Percentiles rank a stretch among this genome's conserved stretches.
These are phyloP conservation scores for Quambalaria eucalypti DNA, from an alignment of 1,284 basidiomycete species.

Conservation along the genomic window DNA sequence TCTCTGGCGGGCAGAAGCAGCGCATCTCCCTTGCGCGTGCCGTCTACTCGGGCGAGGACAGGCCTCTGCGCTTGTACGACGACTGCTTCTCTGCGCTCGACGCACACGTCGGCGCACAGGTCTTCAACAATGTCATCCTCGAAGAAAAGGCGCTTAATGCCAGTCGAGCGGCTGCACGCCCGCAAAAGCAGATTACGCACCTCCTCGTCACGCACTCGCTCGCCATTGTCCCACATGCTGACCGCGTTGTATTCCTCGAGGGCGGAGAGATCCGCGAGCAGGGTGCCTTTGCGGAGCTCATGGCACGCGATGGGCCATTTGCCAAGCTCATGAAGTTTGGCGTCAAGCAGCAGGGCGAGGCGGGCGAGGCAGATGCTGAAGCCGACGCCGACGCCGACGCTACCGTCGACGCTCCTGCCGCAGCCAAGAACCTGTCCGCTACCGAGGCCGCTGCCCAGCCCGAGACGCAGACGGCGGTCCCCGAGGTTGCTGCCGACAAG, in stretches of 20 bases:
- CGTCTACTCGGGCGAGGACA: conserved; percentile 70
- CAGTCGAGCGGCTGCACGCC: background rate
- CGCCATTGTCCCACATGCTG: conserved; percentile 8
- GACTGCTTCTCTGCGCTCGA: conserved; percentile 58
- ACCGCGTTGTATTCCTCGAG: conserved; percentile 15
- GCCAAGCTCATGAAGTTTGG: background rate
- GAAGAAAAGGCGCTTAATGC: conserved; percentile 1
- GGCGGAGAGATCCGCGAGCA: conserved; percentile 40
- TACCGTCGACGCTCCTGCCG: conserved; percentile 34
- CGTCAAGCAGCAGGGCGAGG: conserved; percentile 15
- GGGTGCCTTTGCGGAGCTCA: conserved; percentile 64
- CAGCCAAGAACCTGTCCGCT: conserved; percentile 40
- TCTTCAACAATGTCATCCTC: conserved; percentile 45
- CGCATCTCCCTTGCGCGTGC: conserved; percentile 69
- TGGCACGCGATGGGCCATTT: conserved; percentile 57
- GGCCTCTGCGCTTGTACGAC: conserved; percentile 67
- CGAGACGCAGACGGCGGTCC: too few relatives aligned
- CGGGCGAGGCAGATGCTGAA: conserved; percentile 39
- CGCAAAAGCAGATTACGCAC: conserved; percentile 10
- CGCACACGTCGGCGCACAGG: conserved; percentile 75
- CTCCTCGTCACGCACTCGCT: conserved; percentile 22
- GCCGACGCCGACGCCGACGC: conserved; percentile 21
- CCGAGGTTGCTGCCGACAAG: background rate
- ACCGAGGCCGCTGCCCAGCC: too few relatives aligned
- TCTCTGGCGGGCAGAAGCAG: conserved; percentile 73